These are phyloP conservation scores for Fusarium sp. DNA, from an alignment of 2,329 filamentous ascomycete genomes.

Conservation along the genomic window DNA sequence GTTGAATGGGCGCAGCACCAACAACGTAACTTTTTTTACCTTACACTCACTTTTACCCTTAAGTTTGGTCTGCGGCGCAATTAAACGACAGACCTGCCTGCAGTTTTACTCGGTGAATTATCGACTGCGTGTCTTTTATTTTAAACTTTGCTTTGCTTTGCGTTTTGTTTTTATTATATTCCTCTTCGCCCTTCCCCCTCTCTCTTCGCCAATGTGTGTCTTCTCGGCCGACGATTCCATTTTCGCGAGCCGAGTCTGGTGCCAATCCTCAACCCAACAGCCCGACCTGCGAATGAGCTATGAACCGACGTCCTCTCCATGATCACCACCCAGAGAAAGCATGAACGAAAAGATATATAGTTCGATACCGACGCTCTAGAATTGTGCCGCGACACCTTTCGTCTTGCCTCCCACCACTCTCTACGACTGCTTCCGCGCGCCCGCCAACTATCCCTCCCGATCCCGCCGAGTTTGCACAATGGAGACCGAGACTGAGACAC, in stretches of 20 bases:
- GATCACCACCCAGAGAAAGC: constrained; percentile 51
- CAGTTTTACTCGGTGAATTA: constrained; percentile 12
- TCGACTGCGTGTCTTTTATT: constrained; percentile 19
- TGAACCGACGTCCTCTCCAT: constrained; percentile 52
- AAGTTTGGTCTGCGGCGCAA: constrained; percentile 33
- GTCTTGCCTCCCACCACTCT: constrained; percentile 25
- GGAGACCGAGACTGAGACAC: constrained; percentile 38
- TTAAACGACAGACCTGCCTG: constrained; percentile 20
- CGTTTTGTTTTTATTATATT: constrained; percentile 11
- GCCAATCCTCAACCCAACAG: constrained; percentile 40
- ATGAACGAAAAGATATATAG: constrained; percentile 53
- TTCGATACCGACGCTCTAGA: constrained; percentile 43
- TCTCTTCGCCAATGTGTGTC: constrained; percentile 55
- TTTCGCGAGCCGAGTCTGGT: constrained; percentile 55
- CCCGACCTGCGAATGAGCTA: constrained; percentile 51
- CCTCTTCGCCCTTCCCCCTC: constrained; percentile 13
- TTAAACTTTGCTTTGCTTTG: constrained; percentile 24
- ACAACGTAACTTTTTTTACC: constrained; percentile 15
- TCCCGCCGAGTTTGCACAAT: constrained; percentile 35
- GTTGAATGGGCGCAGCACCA: not conserved
- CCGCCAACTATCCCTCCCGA: constrained; percentile 15
- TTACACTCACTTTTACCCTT: constrained; percentile 14
- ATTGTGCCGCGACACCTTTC: constrained; percentile 35
- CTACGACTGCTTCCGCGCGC: constrained; percentile 14
- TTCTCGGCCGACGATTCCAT: constrained; percentile 53